A percentile compares a stretch with the other conserved stretches of the same genome.
These are phyloP conservation scores for Chloropicon primus DNA, from an alignment of 139 green algal genomes.

Conservation along the genomic window DNA sequence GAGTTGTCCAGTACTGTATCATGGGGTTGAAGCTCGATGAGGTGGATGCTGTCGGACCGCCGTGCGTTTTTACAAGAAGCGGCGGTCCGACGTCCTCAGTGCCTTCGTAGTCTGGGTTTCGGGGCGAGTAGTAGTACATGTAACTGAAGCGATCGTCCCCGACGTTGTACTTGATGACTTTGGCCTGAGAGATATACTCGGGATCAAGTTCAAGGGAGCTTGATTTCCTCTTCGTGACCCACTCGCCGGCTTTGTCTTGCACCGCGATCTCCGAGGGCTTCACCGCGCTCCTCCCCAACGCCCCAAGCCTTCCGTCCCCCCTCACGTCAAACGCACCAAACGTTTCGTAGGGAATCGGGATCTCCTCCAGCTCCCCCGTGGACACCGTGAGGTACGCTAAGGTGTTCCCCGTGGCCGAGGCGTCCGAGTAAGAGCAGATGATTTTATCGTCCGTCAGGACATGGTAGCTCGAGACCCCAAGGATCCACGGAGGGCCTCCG, in stretches of 20 bases:
- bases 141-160: background rate
- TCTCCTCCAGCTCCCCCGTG: background rate
- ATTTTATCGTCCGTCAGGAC: background rate
- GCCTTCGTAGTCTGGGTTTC: background rate
- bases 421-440: background rate
- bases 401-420: background rate
- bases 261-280: conserved; percentile 20
- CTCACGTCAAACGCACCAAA: background rate
- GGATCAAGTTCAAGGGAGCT: background rate
- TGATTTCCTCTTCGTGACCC: background rate
- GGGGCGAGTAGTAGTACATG: background rate
- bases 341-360: background rate
- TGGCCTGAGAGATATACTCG: background rate
- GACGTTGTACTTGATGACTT: background rate
- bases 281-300: conserved; percentile 11
- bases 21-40: conserved; percentile 26
- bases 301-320: background rate
- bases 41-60: conserved; percentile 38
- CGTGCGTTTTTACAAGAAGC: background rate
- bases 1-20: conserved; percentile 52
- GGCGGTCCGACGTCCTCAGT: background rate
- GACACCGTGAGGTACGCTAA: background rate
- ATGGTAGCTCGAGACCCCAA: conserved; percentile 20
- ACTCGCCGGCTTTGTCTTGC: conserved; percentile 11
- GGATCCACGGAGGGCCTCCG: conserved; percentile 40